These are phyloP conservation scores for Glycine latifolia DNA, from an alignment of 306 rosid species.

Conservation along the genomic window DNA sequence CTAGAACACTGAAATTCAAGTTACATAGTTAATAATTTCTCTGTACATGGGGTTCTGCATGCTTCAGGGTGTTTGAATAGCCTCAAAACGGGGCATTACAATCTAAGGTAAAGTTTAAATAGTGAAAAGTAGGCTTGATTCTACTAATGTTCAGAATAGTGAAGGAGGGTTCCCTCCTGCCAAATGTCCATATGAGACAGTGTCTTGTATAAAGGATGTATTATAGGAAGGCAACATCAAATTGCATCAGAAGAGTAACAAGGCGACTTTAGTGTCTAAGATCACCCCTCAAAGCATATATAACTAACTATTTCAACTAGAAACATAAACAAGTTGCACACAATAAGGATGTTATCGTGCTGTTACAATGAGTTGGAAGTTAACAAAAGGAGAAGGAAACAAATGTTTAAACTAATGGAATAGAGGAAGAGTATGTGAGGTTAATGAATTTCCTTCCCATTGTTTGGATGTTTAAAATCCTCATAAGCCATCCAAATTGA, in stretches of 20 bases:
- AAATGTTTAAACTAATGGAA: background rate
- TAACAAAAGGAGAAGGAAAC: constrained; percentile 5
- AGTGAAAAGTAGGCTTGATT: too few species aligned
- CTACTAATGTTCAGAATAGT: constrained; percentile 14
- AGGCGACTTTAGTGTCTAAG: constrained; percentile 6
- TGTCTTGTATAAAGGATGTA: constrained; percentile 3
- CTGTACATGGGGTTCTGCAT: background rate
- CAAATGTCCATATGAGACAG: background rate
- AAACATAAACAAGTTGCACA: constrained; percentile 25
- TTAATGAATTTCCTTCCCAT: background rate
- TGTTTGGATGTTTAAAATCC: constrained; percentile 23
- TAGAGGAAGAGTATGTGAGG: background rate
- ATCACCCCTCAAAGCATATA: background rate
- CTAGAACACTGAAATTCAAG: constrained; percentile 3
- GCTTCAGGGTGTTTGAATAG: constrained; percentile 20
- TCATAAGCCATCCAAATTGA: constrained; percentile 6
- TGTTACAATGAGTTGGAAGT: background rate
- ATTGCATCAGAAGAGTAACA: background rate
- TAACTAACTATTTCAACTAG: background rate
- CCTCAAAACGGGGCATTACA: background rate
- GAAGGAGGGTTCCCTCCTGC: constrained; percentile 19
- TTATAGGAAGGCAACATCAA: constrained; percentile 12
- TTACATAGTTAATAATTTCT: constrained; percentile 4
- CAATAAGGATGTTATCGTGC: background rate
- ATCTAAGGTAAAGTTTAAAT: too few species aligned